phyloP scores from a whole-genome alignment of 169 alveolate genomes.

The Theileria parva region DNA sequence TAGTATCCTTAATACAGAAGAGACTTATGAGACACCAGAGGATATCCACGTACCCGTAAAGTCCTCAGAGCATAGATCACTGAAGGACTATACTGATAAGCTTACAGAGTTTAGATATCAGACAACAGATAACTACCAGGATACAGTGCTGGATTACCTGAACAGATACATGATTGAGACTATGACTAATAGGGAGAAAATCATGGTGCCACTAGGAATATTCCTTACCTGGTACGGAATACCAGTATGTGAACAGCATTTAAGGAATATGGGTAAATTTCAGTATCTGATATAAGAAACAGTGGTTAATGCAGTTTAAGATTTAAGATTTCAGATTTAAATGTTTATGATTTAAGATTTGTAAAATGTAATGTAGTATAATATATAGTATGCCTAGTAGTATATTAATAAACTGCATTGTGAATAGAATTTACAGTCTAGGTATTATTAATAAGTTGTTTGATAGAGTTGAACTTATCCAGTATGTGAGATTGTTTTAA shows the following conservation, averaged over 20 bases:
- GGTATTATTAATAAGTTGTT: neutral
- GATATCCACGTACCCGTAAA: neutral
- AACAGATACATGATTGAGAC: neutral
- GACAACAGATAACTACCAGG: neutral
- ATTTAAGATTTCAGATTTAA: neutral
- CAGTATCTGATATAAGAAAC: neutral
- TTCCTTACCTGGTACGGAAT: slow-evolving; percentile 7
- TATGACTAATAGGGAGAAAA: neutral
- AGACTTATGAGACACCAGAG: neutral
- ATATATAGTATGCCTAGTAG: neutral
- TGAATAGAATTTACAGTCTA: neutral
- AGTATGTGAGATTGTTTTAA: slow-evolving; percentile 5
- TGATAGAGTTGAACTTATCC: neutral
- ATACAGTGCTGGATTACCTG: neutral
- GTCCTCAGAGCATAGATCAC: neutral
- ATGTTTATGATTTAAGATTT: neutral
- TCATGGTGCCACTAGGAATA: slow-evolving; percentile 1
- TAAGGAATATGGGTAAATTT: neutral
- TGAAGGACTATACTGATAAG: neutral
- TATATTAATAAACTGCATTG: neutral
- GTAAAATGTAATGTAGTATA: neutral
- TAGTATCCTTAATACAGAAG: neutral
- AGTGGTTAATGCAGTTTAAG: neutral
- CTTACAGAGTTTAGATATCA: neutral
- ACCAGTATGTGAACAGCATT: neutral